Evolutionary conservation across 2,329 filamentous ascomycete genomes (phyloP).

Genomic region (Xylaria sp.): DNA sequence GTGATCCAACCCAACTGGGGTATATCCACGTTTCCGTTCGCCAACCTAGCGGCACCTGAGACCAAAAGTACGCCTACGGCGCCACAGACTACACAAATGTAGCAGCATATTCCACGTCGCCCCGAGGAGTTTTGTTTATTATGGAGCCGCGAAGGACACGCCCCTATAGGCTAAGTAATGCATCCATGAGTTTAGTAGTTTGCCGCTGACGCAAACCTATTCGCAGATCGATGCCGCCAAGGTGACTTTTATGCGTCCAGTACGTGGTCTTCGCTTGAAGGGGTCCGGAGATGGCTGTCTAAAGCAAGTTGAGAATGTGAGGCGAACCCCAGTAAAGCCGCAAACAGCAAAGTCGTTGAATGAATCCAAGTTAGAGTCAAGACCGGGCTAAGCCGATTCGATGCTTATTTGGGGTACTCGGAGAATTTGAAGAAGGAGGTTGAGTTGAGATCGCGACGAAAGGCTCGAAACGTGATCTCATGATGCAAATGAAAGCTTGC

Average conservation of each 20-base stretch:
- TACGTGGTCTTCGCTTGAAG: background rate
- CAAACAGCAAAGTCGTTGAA: background rate
- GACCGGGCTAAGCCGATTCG: too few relatives aligned
- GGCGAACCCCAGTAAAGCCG: background rate
- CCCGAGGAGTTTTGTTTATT: background rate
- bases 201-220: background rate
- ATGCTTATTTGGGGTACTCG: background rate
- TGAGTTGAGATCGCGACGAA: background rate
- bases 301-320: background rate
- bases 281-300: background rate
- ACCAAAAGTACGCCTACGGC: background rate
- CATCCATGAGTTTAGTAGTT: background rate
- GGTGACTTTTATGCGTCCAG: too few relatives aligned
- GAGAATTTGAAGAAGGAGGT: background rate
- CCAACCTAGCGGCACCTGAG: background rate
- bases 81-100: background rate
- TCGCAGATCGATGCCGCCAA: background rate
- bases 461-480: background rate
- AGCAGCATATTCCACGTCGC: background rate
- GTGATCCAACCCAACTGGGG: constrained; percentile 7
- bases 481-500: background rate
- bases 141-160: background rate
- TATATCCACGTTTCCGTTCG: constrained; percentile 6
- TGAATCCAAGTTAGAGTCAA: background rate
- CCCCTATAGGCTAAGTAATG: background rate